Evolutionary conservation across 2,329 filamentous ascomycete species (phyloP), one percentile per base, ranked within the genome.

Genomic region (Ophiosphaerella korrae): DNA sequence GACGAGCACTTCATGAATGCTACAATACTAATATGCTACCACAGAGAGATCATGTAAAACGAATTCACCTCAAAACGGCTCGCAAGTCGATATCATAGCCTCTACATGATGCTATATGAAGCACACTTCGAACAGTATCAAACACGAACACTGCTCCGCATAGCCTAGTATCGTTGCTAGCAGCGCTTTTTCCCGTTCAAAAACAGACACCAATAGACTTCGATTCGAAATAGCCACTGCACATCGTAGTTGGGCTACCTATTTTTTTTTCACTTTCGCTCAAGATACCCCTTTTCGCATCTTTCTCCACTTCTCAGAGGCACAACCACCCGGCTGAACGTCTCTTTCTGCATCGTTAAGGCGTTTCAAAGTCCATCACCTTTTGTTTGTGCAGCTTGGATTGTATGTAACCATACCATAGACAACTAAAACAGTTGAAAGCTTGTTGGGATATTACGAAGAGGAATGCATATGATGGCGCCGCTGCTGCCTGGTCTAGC

Each of bases 31-130:
- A 72, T 35, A 13, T 12, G 24, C 24, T 26, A 42, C 12, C 31
- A 48, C 53, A 75, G 72, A 65, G 72, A 62, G 72, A 75, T 52
- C 72, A 75, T 44, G 72, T 75, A 16, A 75, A 75, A 52, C 64
- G 72, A 35, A 75, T 75, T 60, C 72, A 75, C 38, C 62, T 74
- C 32, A 75, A 75, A 58, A 56, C 63, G 11, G 64, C 65, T 24
- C 59, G 67, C 13, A 66, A 63, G 24, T 68, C 65, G 7, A 45
- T 54, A 23, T 58, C 62, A 13, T 54, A 53, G 40, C 60, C n/a
- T 33, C 14, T 31, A 13, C 21, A 35, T 36, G 21, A 23, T 26
- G 16, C 31, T 21, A 18, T 21, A n/a, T 31, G 3, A 14, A 11
- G n/a, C 24, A 26, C 40, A 32, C 3, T 12, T 33, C 14, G 18